Conservation (phyloP, 352 stramenopile genomes). For the Pythium aquatile region DNA sequence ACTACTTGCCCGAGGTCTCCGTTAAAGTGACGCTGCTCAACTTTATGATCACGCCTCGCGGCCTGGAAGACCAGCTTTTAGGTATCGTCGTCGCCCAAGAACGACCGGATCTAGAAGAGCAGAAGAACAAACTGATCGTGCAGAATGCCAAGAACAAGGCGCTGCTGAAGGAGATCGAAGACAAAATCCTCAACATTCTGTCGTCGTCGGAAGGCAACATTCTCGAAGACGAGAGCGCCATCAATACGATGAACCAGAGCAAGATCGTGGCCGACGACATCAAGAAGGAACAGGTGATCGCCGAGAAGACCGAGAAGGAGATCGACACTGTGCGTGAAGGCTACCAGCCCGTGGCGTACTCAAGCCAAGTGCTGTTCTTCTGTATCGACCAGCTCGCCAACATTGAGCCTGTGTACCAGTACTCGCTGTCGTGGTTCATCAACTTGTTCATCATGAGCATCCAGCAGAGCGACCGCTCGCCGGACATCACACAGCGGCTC, state of each 20-base stretch:
- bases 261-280: constrained; percentile 92
- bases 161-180: constrained; percentile 93
- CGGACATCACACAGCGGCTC: constrained; percentile 75
- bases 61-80: constrained; percentile 91
- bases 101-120: constrained; percentile 90
- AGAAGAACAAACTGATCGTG: constrained; percentile 93
- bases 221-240: constrained; percentile 91
- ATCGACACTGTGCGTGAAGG: constrained; percentile 87
- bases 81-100: constrained; percentile 92
- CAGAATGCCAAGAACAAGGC: constrained; percentile 91
- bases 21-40: constrained; percentile 94
- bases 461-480: constrained; percentile 71
- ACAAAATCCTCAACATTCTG: constrained; percentile 93
- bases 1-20: constrained; percentile 92
- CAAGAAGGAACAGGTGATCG: constrained; percentile 90
- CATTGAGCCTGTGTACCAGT: constrained; percentile 94
- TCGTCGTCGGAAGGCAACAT: constrained; percentile 92
- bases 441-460: constrained; percentile 91
- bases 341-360: constrained; percentile 90
- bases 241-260: constrained; percentile 92
- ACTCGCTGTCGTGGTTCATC: constrained; percentile 93
- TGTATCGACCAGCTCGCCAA: constrained; percentile 93
- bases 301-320: constrained; percentile 89
- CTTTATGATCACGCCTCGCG: constrained; percentile 95
- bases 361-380: constrained; percentile 93